Evolutionary conservation across 2,329 filamentous ascomycete species (phyloP).

Genomic region (Xylaria sp.): DNA sequence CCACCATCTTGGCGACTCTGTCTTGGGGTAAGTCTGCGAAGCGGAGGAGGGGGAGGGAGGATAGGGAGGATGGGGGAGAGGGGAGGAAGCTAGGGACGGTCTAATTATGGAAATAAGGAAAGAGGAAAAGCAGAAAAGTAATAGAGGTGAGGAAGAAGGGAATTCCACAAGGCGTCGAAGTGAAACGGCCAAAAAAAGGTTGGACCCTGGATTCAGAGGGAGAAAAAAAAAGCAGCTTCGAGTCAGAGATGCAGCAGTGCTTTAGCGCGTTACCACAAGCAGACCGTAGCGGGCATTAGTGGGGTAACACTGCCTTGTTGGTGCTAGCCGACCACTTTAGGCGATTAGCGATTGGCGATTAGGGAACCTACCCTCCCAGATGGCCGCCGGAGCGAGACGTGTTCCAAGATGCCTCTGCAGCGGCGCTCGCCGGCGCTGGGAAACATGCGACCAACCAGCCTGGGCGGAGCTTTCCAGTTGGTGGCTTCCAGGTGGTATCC

Average conservation of each 20-base stretch:
- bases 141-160: conserved; percentile 4
- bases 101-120: conserved; percentile 1
- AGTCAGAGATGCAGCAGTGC: conserved; percentile 25
- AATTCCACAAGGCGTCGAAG: background rate
- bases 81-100: background rate
- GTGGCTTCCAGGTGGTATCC: conserved; percentile 13
- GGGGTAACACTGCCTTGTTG: conserved; percentile 12
- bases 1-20: conserved; percentile 69
- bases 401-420: conserved; percentile 13
- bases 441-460: conserved; percentile 1
- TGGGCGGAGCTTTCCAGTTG: conserved; percentile 1
- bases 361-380: conserved; percentile 1
- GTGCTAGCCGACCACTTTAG: conserved; percentile 8
- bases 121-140: background rate
- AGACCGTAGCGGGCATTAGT: conserved; percentile 4
- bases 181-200: conserved; percentile 10
- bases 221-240: conserved; percentile 31
- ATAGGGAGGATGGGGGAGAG: background rate
- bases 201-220: conserved; percentile 29
- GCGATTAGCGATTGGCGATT: too few species aligned
- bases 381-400: background rate
- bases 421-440: conserved; percentile 24
- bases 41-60: background rate
- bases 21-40: background rate
- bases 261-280: conserved; percentile 13